Base-by-base conservation (phyloP, 495 filamentous ascomycete species). In the Aspergillus panamensis region DNA sequence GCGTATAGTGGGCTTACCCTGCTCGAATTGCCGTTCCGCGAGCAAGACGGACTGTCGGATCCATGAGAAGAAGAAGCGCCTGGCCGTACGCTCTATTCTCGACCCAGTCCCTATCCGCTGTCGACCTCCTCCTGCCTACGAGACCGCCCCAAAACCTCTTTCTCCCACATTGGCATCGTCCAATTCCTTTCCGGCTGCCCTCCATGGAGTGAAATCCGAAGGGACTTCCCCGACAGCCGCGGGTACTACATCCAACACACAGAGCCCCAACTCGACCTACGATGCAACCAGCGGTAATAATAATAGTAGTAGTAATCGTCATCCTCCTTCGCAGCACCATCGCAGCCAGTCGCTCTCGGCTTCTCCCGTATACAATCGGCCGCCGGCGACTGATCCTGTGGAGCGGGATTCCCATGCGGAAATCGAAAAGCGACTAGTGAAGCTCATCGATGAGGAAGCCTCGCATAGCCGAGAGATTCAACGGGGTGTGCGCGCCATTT, bases 91-190 rank as follows among this genome's bases (percentile, higher is more conserved):
- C 53, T 79, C 76, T 25, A 76, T 76, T 37, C 68, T 79, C 32
- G 73, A 79, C 56, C 76, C 76, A 35, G 76, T 79, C 49, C 76
- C 76, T n/a, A 79, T 79, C 58, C 74, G 67, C 60, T 77, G 70
- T 72, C 74, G 74, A 53, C 74, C 73, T 43, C 60, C 72, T 10
- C 65, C 73, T 37, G 54, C 58, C 3, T 62, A 67, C 37, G 73
- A 72, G 30, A 16, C 59, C 45, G 57, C 57, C 13, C 58, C 56
- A 37, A 73, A 69, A 21, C 56, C 68, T 44, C 44, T 55, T 14
- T 49, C 60, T 49, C 65, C 62, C 51, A 25, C 63, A 35, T 54
- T 63, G 12, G 55, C 64, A 14, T 40, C 68, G 31, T 66, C 66
- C 14, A 62, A 66, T 53, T 65, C 68, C 52, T 69, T 74, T 49